Base-by-base conservation (phyloP, 441 rosid species). In the Cnidoscolus chayamansa region DNA sequence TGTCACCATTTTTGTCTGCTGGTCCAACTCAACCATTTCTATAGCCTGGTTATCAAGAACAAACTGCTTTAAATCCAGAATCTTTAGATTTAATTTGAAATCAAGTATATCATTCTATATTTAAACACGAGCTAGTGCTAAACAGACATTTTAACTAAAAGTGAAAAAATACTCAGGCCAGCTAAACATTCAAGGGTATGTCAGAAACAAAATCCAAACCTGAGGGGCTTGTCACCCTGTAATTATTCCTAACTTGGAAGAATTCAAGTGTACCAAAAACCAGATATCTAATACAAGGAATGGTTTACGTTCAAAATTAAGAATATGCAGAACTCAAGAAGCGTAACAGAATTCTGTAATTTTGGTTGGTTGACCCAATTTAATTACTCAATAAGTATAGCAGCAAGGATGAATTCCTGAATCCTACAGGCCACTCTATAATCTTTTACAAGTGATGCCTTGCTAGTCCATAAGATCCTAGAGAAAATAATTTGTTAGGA, bases 11-110 rank as follows among this genome's bases (percentile, higher is more conserved):
- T 77, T 70, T 67, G 83, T 88, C 81, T 87, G 84, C 83, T 88
- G 93, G 77, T 90, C 93, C 76, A 87, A 84, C 71, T 84, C 84
- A 70, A 88, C 93, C 61, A 90, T 88, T 79, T 90, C 96, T 72
- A 90, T 84, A 10, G 93, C 96, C 96, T 90, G 81, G 65, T 67
- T 31, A 75, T 20, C 51, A 53, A 17, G 76, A 71, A 63, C 62
- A 74, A 65, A 47, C 3, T 20, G 19, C 13, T n/a, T 59, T 10
- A 53, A 20, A 53, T 19, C 58, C 30, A 63, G 9, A 68, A 56
- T 6, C 51, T 16, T 45, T 13, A 37, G 17, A 17, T 55, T 37
- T 1, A 69, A 20, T 53, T 40, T 53, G 51, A 75, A 9, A 12
- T 37, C 62, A 55, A 51, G 37, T 8, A 65, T 1, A 10, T 20